phyloP scores from a whole-genome alignment of 169 alveolate genomes.

The Plasmodium adleri region DNA sequence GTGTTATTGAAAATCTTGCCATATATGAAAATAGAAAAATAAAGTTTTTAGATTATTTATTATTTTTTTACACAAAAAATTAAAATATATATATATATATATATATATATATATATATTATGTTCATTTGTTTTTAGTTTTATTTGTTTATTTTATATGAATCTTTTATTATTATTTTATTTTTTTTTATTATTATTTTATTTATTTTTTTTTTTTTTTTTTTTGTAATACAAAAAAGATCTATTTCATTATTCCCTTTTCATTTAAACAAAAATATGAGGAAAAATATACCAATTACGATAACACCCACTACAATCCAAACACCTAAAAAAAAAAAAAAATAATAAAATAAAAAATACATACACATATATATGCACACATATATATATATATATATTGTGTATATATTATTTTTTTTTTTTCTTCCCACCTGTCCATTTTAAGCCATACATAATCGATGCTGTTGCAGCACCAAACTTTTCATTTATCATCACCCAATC shows the following conservation, averaged over 20 bases:
- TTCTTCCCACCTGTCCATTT: conserved; percentile 80
- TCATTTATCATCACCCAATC: conserved; percentile 93
- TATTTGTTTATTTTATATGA: too few species aligned
- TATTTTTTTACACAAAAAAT: conserved; percentile 37
- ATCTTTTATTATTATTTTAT: too few species aligned
- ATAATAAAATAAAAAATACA: neutral
- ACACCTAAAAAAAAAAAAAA: conserved; percentile 39
- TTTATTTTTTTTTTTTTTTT: too few species aligned
- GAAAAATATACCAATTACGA: conserved; percentile 53
- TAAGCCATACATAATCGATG: conserved; percentile 85
- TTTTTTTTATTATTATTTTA: too few species aligned
- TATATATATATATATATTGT: neutral
- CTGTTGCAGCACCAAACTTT: conserved; percentile 86
- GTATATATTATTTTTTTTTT: neutral
- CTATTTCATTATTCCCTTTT: neutral
- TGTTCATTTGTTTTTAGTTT: too few species aligned
- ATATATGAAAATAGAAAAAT: conserved; percentile 8
- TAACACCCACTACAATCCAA: conserved; percentile 58
- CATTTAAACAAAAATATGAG: conserved; percentile 52
- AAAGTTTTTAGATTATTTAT: conserved; percentile 17
- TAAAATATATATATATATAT: neutral
- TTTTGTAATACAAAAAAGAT: too few species aligned
- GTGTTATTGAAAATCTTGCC: conserved; percentile 22
- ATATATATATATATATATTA: conserved; percentile 1
- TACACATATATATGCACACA: neutral